Base-by-base conservation (phyloP, 345 rosid species). In the Eutrema heterophyllum region DNA sequence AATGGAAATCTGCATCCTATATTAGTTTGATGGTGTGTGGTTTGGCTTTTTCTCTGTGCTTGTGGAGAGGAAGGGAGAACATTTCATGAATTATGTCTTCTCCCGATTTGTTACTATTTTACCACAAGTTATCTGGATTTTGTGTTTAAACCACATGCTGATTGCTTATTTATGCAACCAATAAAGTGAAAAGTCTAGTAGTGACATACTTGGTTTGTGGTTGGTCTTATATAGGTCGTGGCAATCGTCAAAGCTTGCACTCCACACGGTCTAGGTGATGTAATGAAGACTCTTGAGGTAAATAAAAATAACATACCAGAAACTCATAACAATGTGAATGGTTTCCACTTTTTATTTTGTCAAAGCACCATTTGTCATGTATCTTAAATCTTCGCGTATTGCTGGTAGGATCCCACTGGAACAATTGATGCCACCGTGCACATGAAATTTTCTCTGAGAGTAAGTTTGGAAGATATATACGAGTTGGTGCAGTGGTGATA, bases 261-360 rank as follows among this genome's bases (percentile, higher is more conserved):
- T 9, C 83, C 89, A 14, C 91, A 89, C 82, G 96, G 96, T 70
- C 86, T 87, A 52, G 98, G 97, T 9, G 96, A 84, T 83, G 55
- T 86, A 67, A 86, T 86, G 89, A 92, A 83, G 67, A 91, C 90
- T 57, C 85, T 93, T 14, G 91, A 93, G 96, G 98, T 91, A 83
- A 49, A 53, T 35, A 9, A 32, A 32, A 40, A 54, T n/a, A n/a
- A 44, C 32, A 38, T 30, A 39, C 12, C 4, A 32, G 64, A 39
- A 61, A 54, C 70, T 58, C 45, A 39, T 16, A 55, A 18, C 33
- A 26, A 39, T 51, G 46, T 16, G 45, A 29, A 7, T 29, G 12
- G 52, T 24, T 45, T 64, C 60, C 46, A 64, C 41, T 5, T 6
- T 53, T 50, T 52, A 4, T 9, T 15, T 69, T 68, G 36, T 68